Percentiles rank a stretch among this genome's conserved stretches.
phyloP scores from a whole-genome alignment of 257 asterid species.

The Penstemon eatonii region DNA sequence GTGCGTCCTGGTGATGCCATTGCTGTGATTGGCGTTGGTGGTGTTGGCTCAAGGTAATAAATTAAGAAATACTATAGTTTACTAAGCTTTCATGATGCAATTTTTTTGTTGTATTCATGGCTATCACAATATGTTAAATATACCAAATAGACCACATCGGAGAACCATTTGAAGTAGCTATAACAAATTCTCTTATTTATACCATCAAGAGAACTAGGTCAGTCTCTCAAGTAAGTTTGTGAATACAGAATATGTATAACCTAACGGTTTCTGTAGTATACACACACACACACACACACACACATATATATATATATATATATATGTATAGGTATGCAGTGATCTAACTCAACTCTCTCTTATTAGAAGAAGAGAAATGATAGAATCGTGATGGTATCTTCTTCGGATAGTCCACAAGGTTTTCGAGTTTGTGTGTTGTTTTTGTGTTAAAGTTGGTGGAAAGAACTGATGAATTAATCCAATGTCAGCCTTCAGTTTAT shows the following conservation, averaged over 20 bases:
- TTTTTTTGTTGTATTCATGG: conserved; percentile 12
- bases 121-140: background rate
- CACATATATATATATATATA: no score
- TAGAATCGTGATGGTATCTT: background rate
- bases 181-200: background rate
- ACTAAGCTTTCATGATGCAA: conserved; percentile 1
- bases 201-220: background rate
- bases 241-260: background rate
- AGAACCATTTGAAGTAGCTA: background rate
- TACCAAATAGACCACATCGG: background rate
- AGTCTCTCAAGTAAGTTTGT: background rate
- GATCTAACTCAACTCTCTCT: background rate
- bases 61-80: background rate
- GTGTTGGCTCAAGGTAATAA: conserved; percentile 95
- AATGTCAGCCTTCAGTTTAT: conserved; percentile 6
- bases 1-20: conserved; percentile 86
- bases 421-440: background rate
- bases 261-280: background rate
- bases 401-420: background rate
- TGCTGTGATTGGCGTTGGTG: conserved; percentile 97
- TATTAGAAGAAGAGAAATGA: background rate
- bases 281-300: no score
- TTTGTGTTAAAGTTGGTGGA: background rate
- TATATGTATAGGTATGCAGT: background rate
- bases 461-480: background rate